Base-by-base conservation (phyloP, 352 stramenopile genomes). In the Phytophthora constricta region DNA sequence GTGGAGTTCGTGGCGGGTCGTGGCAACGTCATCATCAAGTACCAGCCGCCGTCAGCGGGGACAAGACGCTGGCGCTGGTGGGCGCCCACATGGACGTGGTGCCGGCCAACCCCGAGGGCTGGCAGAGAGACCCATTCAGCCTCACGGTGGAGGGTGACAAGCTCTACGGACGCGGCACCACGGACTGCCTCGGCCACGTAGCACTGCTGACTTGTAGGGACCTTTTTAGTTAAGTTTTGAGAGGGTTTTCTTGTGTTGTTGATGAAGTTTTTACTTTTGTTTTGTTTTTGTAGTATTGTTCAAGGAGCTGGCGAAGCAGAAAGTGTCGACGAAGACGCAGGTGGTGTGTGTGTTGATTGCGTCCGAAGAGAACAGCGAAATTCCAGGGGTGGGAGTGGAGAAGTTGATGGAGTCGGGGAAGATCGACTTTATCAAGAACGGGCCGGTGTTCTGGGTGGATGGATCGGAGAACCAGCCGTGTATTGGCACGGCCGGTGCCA, bases 381-480 rank as follows among this genome's bases (percentile, higher is more conserved):
- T 96, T 54, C 64, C 76, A 11, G 91, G 89, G 14, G 84, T 98
- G 2, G 93, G 93, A 7, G 89, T 98, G 27, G 93, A 98, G 62
- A 92, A 70, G 37, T 71, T 98, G 19, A 89, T 96, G 77, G 84
- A 89, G 65, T 86, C 82, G 1, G 92, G 93, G 4, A 91, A 96
- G 59, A 89, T 98, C 33, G 90, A 98, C 61, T 93, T 96, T 58
- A 79, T 98, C 56, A 97, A 97, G 83, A 95, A 97, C 59, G 90
- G 92, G 3, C 92, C 91, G 0, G 84, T 97, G 27, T 93, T 97
- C 52, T 98, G 93, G 93, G 80, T 98, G 17, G 93, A 98, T 72
- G 93, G 87, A 62, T 93, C 91, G 11, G 93, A 98, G 71, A 95
- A 77, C 33, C 91, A 98, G 70, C 92, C 93, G 16, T 98, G 92